Evolutionary conservation across 306 rosid genomes (phyloP).

Genomic region (Prunus padus): DNA sequence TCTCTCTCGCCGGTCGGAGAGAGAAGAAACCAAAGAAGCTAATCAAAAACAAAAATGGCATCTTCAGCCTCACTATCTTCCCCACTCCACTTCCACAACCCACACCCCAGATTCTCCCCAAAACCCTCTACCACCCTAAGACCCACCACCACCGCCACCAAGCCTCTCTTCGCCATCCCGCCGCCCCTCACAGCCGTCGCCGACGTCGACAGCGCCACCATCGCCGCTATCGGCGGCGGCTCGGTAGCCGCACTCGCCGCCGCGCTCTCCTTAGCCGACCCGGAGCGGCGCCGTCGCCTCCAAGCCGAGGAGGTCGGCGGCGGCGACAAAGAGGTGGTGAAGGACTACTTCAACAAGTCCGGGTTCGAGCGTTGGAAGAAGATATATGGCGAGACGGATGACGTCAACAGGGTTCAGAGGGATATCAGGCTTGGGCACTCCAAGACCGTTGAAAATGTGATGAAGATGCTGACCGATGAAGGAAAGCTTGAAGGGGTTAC

Average conservation of each 20-base stretch:
- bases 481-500: constrained; percentile 63
- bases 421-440: constrained; percentile 84
- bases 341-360: constrained; percentile 82
- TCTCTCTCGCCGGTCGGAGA: constrained; percentile 22
- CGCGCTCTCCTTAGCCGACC: constrained; percentile 68
- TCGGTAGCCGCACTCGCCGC: constrained; percentile 76
- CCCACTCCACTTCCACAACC: constrained; percentile 25
- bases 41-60: constrained; percentile 34
- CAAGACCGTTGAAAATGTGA: constrained; percentile 77
- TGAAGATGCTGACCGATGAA: constrained; percentile 67
- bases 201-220: constrained; percentile 61
- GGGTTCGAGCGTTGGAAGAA: constrained; percentile 97
- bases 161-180: constrained; percentile 49
- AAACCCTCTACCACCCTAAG: constrained; percentile 33
- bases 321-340: constrained; percentile 86
- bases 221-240: constrained; percentile 73
- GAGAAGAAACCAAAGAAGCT: background rate
- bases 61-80: constrained; percentile 43
- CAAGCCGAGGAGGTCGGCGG: constrained; percentile 99
- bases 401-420: constrained; percentile 76
- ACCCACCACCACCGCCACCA: constrained; percentile 42
- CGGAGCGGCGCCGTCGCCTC: constrained; percentile 62
- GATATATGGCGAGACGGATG: constrained; percentile 89
- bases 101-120: constrained; percentile 32
- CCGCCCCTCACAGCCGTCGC: constrained; percentile 58